phyloP scores from a whole-genome alignment of 306 rosid genomes.

The Gynostemma pentaphyllum region DNA sequence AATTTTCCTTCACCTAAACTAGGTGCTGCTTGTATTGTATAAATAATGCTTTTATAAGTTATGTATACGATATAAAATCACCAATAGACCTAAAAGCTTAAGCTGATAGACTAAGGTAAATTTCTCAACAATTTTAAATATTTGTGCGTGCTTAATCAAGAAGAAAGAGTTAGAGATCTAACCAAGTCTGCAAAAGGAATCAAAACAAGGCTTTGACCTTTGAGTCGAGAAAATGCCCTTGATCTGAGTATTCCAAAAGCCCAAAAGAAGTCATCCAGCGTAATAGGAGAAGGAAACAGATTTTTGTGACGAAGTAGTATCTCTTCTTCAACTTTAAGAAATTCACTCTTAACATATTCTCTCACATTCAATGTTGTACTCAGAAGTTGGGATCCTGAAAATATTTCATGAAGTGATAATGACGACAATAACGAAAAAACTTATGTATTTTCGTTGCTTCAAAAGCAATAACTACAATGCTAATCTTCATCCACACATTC shows the following conservation, averaged over 20 bases:
- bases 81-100: too few relatives aligned
- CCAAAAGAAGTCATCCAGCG: conserved; percentile 91
- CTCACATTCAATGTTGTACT: conserved; percentile 69
- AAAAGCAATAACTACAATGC: neutral
- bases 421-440: neutral
- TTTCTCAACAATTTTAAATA: neutral
- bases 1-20: neutral
- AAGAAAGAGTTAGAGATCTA: conserved; percentile 18
- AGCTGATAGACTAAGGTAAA: too few relatives aligned
- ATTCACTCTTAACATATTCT: conserved; percentile 71
- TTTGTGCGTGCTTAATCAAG: neutral
- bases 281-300: conserved; percentile 67
- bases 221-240: conserved; percentile 85
- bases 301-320: conserved; percentile 57
- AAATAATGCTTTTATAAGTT: neutral
- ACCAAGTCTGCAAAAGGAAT: conserved; percentile 87
- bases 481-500: too few relatives aligned
- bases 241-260: conserved; percentile 95
- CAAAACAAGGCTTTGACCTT: conserved; percentile 68
- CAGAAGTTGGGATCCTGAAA: conserved; percentile 88
- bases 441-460: neutral
- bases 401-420: conserved; percentile 10
- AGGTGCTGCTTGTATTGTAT: neutral
- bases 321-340: conserved; percentile 60
- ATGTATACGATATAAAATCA: too few relatives aligned